phyloP scores from a whole-genome alignment of 495 filamentous ascomycete species.

The Clavariopsis aquatica region DNA sequence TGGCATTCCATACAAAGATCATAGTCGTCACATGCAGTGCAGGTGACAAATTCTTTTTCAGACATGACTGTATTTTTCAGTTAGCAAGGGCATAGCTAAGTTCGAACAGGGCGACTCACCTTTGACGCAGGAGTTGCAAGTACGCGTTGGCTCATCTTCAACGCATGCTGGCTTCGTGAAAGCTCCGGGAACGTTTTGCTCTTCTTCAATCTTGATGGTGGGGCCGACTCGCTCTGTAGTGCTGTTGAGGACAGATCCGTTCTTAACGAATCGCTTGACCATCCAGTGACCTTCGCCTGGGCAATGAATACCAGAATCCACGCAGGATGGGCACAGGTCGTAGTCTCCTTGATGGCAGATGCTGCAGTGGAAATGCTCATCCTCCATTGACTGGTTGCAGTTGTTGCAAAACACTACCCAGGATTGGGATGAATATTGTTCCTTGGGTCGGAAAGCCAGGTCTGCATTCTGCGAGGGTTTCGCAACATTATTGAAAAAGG shows the following conservation, averaged over 20 bases:
- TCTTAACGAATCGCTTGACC: conserved; percentile 81
- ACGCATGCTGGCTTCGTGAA: conserved; percentile 44
- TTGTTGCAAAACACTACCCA: conserved; percentile 89
- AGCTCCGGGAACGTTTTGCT: conserved; percentile 49
- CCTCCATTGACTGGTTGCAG: conserved; percentile 73
- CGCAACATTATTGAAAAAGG: conserved; percentile 47
- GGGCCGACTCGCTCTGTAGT: conserved; percentile 76
- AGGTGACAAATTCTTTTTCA: conserved; percentile 80
- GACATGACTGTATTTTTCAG: conserved; percentile 64
- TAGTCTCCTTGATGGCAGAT: conserved; percentile 92
- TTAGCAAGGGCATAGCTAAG: conserved; percentile 3
- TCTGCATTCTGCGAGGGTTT: conserved; percentile 44
- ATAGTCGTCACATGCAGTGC: conserved; percentile 81
- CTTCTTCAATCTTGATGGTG: conserved; percentile 48
- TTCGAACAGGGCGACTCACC: conserved; percentile 59
- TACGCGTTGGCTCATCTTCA: conserved; percentile 59
- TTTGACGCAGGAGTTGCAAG: conserved; percentile 88
- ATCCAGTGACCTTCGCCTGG: conserved; percentile 80
- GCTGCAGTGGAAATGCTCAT: conserved; percentile 91
- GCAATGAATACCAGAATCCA: conserved; percentile 74
- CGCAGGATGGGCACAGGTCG: conserved; percentile 83
- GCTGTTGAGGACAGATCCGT: conserved; percentile 79
- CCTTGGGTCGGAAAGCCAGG: conserved; percentile 37
- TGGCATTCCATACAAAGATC: conserved; percentile 89
- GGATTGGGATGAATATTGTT: conserved; percentile 32